Conservation (phyloP, 164 flowering plant genomes). For the Berberis vulgaris region DNA sequence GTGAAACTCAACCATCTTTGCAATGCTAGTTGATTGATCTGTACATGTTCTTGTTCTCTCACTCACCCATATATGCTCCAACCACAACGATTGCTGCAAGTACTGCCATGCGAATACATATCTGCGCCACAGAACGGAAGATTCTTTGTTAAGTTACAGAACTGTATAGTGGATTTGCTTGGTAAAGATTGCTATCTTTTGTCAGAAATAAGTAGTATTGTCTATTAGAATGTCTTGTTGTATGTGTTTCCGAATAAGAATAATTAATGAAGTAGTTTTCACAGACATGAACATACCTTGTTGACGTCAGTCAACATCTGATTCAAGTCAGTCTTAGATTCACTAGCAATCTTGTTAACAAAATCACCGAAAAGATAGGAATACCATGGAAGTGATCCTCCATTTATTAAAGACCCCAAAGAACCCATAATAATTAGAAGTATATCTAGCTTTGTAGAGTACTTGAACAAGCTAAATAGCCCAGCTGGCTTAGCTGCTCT, state of each 20-base stretch:
- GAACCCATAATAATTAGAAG: conserved; percentile 54
- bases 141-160: too few relatives aligned
- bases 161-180: too few relatives aligned
- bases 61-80: conserved; percentile 70
- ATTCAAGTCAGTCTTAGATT: conserved; percentile 19
- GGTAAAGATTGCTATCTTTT: too few relatives aligned
- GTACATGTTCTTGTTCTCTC: neutral
- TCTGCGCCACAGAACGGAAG: conserved; percentile 19
- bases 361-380: conserved; percentile 56
- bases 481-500: conserved; percentile 29
- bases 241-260: too few relatives aligned
- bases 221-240: too few relatives aligned
- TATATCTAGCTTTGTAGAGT: conserved; percentile 54
- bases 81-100: conserved; percentile 53
- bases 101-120: conserved; percentile 46
- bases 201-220: neutral
- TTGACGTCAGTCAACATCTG: conserved; percentile 56
- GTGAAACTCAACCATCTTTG: too few relatives aligned
- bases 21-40: too few relatives aligned
- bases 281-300: conserved; percentile 19
- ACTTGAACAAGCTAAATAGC: conserved; percentile 44
- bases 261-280: neutral
- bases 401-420: conserved; percentile 67
- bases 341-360: conserved; percentile 48
- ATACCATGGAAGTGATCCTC: conserved; percentile 79